Conservation (phyloP, 2,329 filamentous ascomycete species). For the Simplicillium sp. region DNA sequence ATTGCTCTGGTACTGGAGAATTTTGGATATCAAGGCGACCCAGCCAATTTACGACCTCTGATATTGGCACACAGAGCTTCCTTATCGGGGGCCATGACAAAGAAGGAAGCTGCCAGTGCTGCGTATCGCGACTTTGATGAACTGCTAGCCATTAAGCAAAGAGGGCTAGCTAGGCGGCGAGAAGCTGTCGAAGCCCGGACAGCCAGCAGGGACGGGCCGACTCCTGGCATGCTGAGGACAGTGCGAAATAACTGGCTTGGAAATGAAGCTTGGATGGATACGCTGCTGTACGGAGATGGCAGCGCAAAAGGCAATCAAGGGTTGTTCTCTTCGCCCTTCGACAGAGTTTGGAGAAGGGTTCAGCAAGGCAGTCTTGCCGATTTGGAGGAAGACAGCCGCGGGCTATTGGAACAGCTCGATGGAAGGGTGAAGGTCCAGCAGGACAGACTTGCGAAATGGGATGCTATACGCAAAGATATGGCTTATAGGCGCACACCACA, state of each 20-base stretch:
- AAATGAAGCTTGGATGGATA: conserved; percentile 62
- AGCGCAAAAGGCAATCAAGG: conserved; percentile 41
- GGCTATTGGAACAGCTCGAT: conserved; percentile 64
- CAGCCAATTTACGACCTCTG: conserved; percentile 50
- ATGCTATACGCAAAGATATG: conserved; percentile 48
- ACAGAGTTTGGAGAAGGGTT: conserved; percentile 61
- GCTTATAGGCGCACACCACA: conserved; percentile 22
- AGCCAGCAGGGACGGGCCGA: conserved; percentile 24
- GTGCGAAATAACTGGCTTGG: conserved; percentile 72
- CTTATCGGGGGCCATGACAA: conserved; percentile 46
- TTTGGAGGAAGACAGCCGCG: conserved; percentile 39
- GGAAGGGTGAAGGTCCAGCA: conserved; percentile 56
- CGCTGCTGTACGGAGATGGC: conserved; percentile 58
- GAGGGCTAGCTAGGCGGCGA: conserved; percentile 43
- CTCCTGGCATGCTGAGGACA: conserved; percentile 44
- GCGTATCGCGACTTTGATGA: conserved; percentile 56
- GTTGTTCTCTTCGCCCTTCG: conserved; percentile 58
- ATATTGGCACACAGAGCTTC: conserved; percentile 65
- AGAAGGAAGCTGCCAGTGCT: conserved; percentile 48
- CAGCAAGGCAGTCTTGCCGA: conserved; percentile 48
- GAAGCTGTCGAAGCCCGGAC: conserved; percentile 31
- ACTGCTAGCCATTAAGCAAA: conserved; percentile 54
- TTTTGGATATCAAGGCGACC: conserved; percentile 45
- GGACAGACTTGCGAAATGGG: conserved; percentile 63
- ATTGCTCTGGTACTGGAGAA: conserved; percentile 49